Base-by-base conservation (phyloP, 805 yeast species). In the Wickerhamia fluorescens region DNA sequence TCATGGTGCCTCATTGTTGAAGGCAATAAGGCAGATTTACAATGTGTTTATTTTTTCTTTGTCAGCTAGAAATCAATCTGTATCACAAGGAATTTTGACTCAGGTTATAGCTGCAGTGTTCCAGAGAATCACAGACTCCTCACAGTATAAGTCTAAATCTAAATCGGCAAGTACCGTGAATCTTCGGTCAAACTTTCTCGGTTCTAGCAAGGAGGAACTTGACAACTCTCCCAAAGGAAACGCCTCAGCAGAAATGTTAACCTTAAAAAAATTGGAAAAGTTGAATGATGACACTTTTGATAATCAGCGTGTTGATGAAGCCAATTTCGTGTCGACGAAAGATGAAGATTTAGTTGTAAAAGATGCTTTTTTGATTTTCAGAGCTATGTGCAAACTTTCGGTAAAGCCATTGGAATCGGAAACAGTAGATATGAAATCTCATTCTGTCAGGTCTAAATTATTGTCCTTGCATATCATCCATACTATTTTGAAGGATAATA, bases 381-480 rank as follows among this genome's bases (percentile, higher is more conserved):
- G 99, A 50, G 89, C 96, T 2, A 82, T 92, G 92, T 84, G 96
- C 53, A 87, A 86, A 49, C 70, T 92, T 11, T 83, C 96, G 3
- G 82, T 84, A 27, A 92, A 92, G 54, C 70, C 78, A 16, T 60
- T 89, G 34, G 96, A 88, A 35, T 68, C 76, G 23, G 82, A 78
- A 20, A 72, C 76, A 19, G 58, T 86, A 37, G 94, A 83, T 53
- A 78, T 80, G 86, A 73, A 89, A 53, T 81, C 95, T 3, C 96
- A 89, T 48, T 81, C 89, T 2, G 86, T 92, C 40, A 75, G 98
- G 46, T 86, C 96, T 1, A 92, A 92, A 53, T 61, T 92, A 35
- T 65, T 94, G 19, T 84, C 97, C 2, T 66, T 92, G 42, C 95
- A 88, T 49, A 73, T 89, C 30, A 75, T 92, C 33, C 94, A 88